Base-by-base conservation (phyloP, 768 basidiomycete species). In the Fomitopsis pulvina region DNA sequence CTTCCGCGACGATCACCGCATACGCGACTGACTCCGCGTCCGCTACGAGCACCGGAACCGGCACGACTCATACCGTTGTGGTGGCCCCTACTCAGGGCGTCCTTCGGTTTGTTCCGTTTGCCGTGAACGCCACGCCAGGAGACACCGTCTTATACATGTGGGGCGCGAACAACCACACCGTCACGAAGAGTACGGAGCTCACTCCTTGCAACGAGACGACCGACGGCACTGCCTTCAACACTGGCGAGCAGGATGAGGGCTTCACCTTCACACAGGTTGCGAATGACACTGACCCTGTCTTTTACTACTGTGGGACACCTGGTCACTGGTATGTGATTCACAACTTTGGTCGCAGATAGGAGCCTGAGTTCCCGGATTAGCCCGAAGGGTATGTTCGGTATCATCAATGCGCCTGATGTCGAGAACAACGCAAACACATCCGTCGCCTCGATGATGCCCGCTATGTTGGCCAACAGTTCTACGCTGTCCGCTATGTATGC, bases 351-450 rank as follows among this genome's bases (percentile, higher is more conserved):
- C 10, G 1, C 11, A 2, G 22, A 38, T 10, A 24, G 2, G n/a
- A 12, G 39, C 25, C 27, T n/a, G n/a, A 38, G 22, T 39, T 16
- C 22, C 22, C 5, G 45, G 34, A n/a, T n/a, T 22, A 57, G 57
- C 64, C 65, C 79, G 62, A 82, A 86, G 75, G 89, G 87, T 59
- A 91, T 91, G 87, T 91, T 87, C 63, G 87, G 85, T 68, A 76
- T 85, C 68, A 81, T 86, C 58, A 85, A 86, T 71, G 79, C 81
- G 16, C 72, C 77, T 24, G 80, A 71, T 64, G 74, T 71, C 26
- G 63, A 69, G 47, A 69, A 64, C 41, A 57, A 73, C 47, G 63
- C 72, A 24, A 51, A 63, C 69, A 64, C 72, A 10, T 80, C 81
- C 34, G 71, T 84, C 18, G 67, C 68, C 45, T 65, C 63, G 44